Conservation (phyloP, 768 basidiomycete species). For the Inosperma sp. region DNA sequence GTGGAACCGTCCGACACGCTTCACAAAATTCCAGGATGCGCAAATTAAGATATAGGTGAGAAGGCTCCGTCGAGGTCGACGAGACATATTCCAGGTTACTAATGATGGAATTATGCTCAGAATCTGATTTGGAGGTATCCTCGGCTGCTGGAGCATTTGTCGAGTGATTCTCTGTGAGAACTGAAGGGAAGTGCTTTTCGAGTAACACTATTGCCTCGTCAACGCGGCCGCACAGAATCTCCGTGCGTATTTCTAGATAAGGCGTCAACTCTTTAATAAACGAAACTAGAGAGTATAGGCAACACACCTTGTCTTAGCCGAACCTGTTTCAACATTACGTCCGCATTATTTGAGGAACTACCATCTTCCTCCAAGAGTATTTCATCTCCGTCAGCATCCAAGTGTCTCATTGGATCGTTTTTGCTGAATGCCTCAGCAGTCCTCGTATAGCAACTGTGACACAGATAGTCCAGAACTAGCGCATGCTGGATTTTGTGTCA, state of each 20-base stretch:
- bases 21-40: slow-evolving; percentile 87
- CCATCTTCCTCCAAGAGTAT: slow-evolving; percentile 28
- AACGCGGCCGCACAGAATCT: slow-evolving; percentile 73
- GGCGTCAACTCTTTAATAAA: not conserved
- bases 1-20: slow-evolving; percentile 67
- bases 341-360: slow-evolving; percentile 11
- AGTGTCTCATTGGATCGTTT: slow-evolving; percentile 56
- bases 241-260: slow-evolving; percentile 57
- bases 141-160: not conserved
- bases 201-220: slow-evolving; percentile 64
- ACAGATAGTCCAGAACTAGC: slow-evolving; percentile 73
- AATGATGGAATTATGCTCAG: slow-evolving; percentile 21
- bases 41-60: slow-evolving; percentile 77
- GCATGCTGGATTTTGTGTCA: slow-evolving; percentile 41
- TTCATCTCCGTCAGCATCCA: slow-evolving; percentile 71
- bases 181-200: slow-evolving; percentile 69
- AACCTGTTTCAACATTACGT: slow-evolving; percentile 42
- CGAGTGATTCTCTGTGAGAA: slow-evolving; percentile 40
- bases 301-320: slow-evolving; percentile 51
- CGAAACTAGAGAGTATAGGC: not conserved
- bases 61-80: slow-evolving; percentile 64
- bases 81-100: slow-evolving; percentile 45
- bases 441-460: slow-evolving; percentile 65
- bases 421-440: slow-evolving; percentile 66
- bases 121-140: not conserved